Evolutionary conservation across 2,329 filamentous ascomycete species (phyloP), one percentile per base, ranked within the genome.

Genomic region (Calonectria pseudoreteaudii): DNA sequence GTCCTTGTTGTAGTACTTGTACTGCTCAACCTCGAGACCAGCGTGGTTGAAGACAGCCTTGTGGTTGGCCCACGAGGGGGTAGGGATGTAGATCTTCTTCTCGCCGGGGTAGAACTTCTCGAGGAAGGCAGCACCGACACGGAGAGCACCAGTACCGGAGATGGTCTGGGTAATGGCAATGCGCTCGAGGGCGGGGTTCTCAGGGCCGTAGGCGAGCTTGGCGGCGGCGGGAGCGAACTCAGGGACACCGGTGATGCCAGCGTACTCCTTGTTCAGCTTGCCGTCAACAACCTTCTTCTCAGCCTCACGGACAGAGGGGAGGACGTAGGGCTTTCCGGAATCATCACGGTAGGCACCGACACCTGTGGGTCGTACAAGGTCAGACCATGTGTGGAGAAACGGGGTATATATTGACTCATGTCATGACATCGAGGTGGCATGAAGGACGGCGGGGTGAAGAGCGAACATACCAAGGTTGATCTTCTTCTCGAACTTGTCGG

Each of bases 1-100:
- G 85, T 98, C 93, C 91, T 98, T 97, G 92, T 98, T 95, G 90
- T 98, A 99, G 93, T 99, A 99, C 82, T 95, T 91, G 91, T 99
- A 99, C 88, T 96, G 95, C 88, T 96, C 93, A 76, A 98, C 95
- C 87, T 94, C 91, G 78, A 99, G 91, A 72, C 96, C 95, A 38
- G 95, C 94, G 87, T 98, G 96, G 87, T 91, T 93, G 92, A 99
- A 98, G 86, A 99, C 94, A 77, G 96, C 96, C 84, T 92, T 94
- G 90, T 99, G 97, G 91, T 99, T 98, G 82, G 96, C 97, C 97
- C 97, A 99, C 81, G 95, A 98, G 67, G 97, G 97, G 71, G 90
- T 96, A 75, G 97, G 97, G 84, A 99, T 95, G 90, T 98, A 98
- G 88, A 99, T 95, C 86, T 94, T 94, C 93, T 98, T 98, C 81